Conservation (phyloP, 176 grass and related monocot genomes). For the Ampelocalamus luodianensis region DNA sequence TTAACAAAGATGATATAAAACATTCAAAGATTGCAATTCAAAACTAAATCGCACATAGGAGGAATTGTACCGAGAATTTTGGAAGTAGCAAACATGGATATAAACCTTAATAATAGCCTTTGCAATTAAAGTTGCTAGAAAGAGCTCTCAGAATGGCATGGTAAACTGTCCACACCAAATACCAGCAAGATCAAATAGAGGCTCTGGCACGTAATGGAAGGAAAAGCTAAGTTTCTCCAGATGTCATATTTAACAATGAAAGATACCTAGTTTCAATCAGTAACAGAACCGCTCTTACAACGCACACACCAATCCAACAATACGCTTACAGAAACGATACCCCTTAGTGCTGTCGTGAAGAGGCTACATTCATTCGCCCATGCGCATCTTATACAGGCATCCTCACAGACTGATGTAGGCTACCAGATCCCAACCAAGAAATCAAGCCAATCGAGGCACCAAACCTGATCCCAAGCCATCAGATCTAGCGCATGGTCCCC, state of each 20-base stretch:
- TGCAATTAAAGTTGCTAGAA: constrained; percentile 87
- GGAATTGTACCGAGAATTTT: constrained; percentile 26
- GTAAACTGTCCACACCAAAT: constrained; percentile 92
- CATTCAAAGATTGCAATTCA: constrained; percentile 5
- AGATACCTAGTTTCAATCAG: too few species aligned
- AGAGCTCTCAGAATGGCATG: constrained; percentile 92
- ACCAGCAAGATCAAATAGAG: constrained; percentile 87
- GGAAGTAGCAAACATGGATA: constrained; percentile 68
- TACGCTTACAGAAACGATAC: too few species aligned
- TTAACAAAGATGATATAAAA: constrained; percentile 7
- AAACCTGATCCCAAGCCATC: not conserved
- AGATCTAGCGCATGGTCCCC: constrained; percentile 41
- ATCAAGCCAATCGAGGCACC: not conserved
- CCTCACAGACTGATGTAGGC: not conserved
- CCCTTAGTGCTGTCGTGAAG: not conserved
- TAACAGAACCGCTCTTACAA: too few species aligned
- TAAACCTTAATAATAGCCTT: constrained; percentile 89
- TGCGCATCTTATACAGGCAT: not conserved
- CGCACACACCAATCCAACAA: too few species aligned
- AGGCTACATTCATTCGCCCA: not conserved
- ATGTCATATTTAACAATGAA: too few species aligned
- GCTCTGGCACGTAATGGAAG: constrained; percentile 78
- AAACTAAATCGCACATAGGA: constrained; percentile 16
- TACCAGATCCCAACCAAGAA: constrained; percentile 23
- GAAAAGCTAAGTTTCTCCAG: too few species aligned